Percentiles rank a stretch among this genome's conserved stretches.
Conservation (phyloP, 2,329 filamentous ascomycete species). For the Cercospora canescens region DNA sequence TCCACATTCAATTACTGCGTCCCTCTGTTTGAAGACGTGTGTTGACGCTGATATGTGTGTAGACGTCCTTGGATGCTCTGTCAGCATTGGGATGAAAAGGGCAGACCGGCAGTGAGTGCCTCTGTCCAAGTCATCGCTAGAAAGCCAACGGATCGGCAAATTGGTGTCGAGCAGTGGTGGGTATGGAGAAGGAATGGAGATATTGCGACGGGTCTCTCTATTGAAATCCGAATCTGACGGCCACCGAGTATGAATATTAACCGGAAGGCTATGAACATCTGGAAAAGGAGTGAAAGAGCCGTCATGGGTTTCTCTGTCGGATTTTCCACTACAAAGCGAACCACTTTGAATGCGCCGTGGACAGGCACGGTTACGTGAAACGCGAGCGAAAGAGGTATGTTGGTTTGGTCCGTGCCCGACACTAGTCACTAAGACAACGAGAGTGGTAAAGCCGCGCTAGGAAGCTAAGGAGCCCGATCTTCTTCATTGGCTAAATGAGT, state of each 20-base stretch:
- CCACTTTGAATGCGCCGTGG: neutral
- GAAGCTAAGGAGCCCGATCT: too few species aligned
- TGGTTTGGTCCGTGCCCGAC: neutral
- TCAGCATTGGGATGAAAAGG: neutral
- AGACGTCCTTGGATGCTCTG: neutral
- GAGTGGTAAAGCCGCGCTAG: too few species aligned
- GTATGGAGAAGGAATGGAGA: neutral
- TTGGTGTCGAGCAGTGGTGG: neutral
- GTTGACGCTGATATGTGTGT: neutral
- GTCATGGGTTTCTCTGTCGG: neutral
- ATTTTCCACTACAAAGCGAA: neutral
- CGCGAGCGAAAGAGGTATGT: neutral
- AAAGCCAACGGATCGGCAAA: neutral
- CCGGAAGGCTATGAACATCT: neutral
- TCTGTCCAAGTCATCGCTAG: neutral
- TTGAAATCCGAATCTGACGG: neutral
- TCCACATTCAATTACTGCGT: neutral
- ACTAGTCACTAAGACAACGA: too few species aligned
- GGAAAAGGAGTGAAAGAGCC: neutral
- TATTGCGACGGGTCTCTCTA: neutral
- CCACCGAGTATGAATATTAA: neutral
- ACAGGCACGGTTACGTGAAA: neutral
- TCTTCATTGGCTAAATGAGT: too few species aligned
- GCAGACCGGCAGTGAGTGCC: neutral
- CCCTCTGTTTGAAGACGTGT: neutral